These are phyloP conservation scores for Penicillium sumatraense DNA, from an alignment of 2,329 filamentous ascomycete genomes.

Conservation along the genomic window DNA sequence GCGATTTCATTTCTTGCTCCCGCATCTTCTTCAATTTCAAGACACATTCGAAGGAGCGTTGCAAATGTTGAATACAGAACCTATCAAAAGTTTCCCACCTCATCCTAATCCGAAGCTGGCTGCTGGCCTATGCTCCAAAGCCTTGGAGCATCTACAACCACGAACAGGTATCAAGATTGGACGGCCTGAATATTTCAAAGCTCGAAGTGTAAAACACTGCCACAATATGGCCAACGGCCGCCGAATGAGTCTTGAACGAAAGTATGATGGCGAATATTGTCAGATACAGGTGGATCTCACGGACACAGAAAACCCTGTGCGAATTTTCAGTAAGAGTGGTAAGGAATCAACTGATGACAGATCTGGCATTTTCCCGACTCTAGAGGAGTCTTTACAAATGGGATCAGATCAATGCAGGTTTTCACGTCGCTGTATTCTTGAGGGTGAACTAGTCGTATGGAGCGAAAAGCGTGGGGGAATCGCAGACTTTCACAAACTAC, in stretches of 20 bases:
- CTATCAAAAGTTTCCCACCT: conserved; percentile 42
- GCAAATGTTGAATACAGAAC: conserved; percentile 52
- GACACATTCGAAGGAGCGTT: conserved; percentile 69
- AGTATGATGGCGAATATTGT: conserved; percentile 88
- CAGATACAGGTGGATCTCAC: conserved; percentile 79
- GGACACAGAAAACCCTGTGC: conserved; percentile 60
- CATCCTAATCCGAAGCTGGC: conserved; percentile 38
- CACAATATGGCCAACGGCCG: conserved; percentile 64
- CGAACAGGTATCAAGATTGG: conserved; percentile 67
- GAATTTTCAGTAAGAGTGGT: conserved; percentile 90
- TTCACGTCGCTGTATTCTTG: conserved; percentile 71
- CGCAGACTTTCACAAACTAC: conserved; percentile 78
- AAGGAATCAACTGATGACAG: conserved; percentile 84
- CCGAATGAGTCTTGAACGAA: conserved; percentile 75
- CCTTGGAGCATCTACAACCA: conserved; percentile 56
- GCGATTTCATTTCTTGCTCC: conserved; percentile 71
- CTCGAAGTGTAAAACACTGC: conserved; percentile 74
- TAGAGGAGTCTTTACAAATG: conserved; percentile 68
- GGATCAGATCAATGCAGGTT: conserved; percentile 63
- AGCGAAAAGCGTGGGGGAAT: conserved; percentile 68
- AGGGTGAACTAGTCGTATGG: conserved; percentile 83
- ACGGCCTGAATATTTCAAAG: conserved; percentile 67
- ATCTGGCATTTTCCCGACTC: conserved; percentile 62
- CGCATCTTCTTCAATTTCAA: conserved; percentile 71
- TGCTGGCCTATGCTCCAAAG: conserved; percentile 35